These are phyloP conservation scores for Rasamsonia emersonii DNA, from an alignment of 2,329 filamentous ascomycete species.

Conservation along the genomic window DNA sequence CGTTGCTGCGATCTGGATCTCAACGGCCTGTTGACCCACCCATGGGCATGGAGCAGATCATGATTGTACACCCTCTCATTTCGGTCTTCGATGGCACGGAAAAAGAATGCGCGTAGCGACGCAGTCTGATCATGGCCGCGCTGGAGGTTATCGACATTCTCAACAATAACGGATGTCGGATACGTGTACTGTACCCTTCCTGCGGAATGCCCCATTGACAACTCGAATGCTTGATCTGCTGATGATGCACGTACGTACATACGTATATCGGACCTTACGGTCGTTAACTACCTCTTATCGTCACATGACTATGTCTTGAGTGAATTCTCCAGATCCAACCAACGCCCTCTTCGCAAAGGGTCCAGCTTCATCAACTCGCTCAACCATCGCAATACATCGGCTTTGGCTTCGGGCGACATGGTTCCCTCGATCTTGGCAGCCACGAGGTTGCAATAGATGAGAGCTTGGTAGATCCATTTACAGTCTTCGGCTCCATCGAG, in stretches of 20 bases:
- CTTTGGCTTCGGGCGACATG: slow-evolving; percentile 35
- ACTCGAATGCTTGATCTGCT: too few relatives aligned
- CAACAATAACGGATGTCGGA: too few relatives aligned
- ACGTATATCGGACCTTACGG: neutral
- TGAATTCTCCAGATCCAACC: slow-evolving; percentile 58
- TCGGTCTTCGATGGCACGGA: too few relatives aligned
- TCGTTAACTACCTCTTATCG: neutral
- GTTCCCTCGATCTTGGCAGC: slow-evolving; percentile 42
- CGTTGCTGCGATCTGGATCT: too few relatives aligned
- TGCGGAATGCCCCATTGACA: too few relatives aligned
- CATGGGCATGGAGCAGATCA: too few relatives aligned
- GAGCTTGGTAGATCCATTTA: slow-evolving; percentile 84
- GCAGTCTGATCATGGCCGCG: too few relatives aligned
- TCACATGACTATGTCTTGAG: slow-evolving; percentile 15
- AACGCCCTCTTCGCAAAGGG: slow-evolving; percentile 64
- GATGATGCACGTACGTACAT: neutral
- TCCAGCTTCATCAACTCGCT: slow-evolving; percentile 60
- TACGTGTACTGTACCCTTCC: neutral
- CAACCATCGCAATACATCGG: slow-evolving; percentile 52
- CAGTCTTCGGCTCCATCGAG: slow-evolving; percentile 58
- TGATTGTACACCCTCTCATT: too few relatives aligned
- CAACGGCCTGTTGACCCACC: too few relatives aligned
- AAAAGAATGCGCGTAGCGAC: too few relatives aligned
- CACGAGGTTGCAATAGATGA: slow-evolving; percentile 67
- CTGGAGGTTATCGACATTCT: too few relatives aligned